Base-by-base conservation (phyloP, 148 eudicot genomes). In the Mesembryanthemum crystallinum region DNA sequence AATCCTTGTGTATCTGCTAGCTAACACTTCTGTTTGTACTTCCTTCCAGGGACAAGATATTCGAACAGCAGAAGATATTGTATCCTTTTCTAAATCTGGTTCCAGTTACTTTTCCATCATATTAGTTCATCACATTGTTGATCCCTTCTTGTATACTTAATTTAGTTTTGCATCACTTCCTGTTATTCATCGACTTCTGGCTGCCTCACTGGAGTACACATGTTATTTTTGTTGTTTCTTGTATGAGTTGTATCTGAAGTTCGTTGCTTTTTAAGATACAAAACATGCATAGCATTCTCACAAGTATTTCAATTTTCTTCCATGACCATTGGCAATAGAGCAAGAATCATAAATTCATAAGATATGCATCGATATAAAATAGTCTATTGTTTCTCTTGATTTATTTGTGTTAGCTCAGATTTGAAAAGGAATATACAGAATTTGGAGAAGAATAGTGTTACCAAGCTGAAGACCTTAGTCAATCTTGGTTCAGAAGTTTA, bases 401-500 rank as follows among this genome's bases (percentile, higher is more conserved):
- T 79, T 70, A 30, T 47, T 30, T 69, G 45, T 39, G 80, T 32
- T 77, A 89, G 97, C 91, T 90, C 93, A 65, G 97, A 94, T 76
- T 82, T 94, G 80, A 94, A 84, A 78, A 87, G 72, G 75, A 94
- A 88, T 69, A 88, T 94, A 62, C 87, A 92, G 84, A 90, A 92
- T 69, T 73, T 94, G 84, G 90, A 94, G 84, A 90, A 87, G 83
- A 87, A 90, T 73, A 87, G 87, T 76, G 91, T 92, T 49, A 90
- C 89, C 68, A 87, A 80, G 76, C 79, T 94, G 73, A 89, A 85
- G 85, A 86, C 93, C 69, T 39, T 90, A 75, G 92, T 92, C 85
- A 92, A 92, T 87, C 86, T 94, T 70, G 98, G 97, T 58, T 91
- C 98, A 76, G 97, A 94, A 90, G 97, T 94, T 32, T 94, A 91